Evolutionary conservation across 2,329 filamentous ascomycete genomes (phyloP).

Genomic region (Emergomyces orientalis): DNA sequence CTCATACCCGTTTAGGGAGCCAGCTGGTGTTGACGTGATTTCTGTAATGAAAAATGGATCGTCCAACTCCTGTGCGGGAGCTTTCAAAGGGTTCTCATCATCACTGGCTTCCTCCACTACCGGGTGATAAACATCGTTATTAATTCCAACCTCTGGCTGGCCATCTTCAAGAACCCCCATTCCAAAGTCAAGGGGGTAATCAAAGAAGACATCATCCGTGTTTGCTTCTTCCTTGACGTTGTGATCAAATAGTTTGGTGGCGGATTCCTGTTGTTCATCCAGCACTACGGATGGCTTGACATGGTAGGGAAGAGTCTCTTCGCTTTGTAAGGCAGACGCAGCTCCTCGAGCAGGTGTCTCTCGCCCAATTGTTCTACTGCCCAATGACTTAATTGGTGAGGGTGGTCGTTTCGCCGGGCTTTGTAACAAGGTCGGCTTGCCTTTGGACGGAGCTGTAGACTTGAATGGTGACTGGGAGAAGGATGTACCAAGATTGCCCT

Average conservation of each 20-base stretch:
- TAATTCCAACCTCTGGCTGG: slow-evolving; percentile 12
- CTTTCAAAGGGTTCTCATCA: not conserved
- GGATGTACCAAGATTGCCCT: slow-evolving; percentile 29
- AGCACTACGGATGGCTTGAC: not conserved
- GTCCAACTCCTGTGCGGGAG: not conserved
- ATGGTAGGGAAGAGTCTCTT: not conserved
- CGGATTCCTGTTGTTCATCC: not conserved
- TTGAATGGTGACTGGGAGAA: slow-evolving; percentile 29
- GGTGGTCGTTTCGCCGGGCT: slow-evolving; percentile 37
- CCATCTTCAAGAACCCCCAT: slow-evolving; percentile 18
- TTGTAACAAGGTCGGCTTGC: slow-evolving; percentile 30
- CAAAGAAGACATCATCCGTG: slow-evolving; percentile 3
- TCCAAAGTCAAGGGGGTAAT: slow-evolving; percentile 19
- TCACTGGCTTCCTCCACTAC: not conserved
- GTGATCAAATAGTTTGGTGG: not conserved
- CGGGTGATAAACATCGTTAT: not conserved
- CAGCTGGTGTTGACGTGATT: slow-evolving; percentile 9
- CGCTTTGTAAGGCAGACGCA: not conserved
- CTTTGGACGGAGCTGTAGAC: slow-evolving; percentile 27
- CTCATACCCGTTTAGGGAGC: slow-evolving; percentile 18
- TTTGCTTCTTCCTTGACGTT: not conserved
- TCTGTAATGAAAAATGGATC: slow-evolving; percentile 16
- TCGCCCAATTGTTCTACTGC: no score
- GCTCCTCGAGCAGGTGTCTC: not conserved
- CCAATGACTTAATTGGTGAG: slow-evolving; percentile 31